Base-by-base conservation (phyloP, 1,139 yeast genomes). In the Saccharomyces hybrid region DNA sequence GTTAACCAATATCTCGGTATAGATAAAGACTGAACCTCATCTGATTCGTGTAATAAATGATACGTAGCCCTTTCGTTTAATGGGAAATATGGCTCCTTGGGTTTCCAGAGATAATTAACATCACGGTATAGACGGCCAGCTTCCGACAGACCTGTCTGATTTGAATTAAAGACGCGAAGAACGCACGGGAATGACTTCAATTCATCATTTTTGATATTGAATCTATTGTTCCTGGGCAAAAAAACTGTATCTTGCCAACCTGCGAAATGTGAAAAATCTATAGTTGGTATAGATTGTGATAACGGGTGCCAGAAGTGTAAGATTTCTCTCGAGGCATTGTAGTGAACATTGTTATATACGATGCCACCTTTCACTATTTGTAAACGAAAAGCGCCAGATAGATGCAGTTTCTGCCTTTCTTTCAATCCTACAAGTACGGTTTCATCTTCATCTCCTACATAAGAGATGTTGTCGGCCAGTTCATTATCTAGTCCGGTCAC, bases 301-400 rank as follows among this genome's bases (percentile, higher is more conserved):
- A 74, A 66, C 0, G 89, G 81, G 23, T 86, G 83, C 57, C 79
- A 67, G 11, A 83, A 70, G 1, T 65, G 61, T 32, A 73, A 64
- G 0, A 65, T 61, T 3, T 62, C 57, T 23, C 73, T 65, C 29
- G 73, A 68, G 1, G 83, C 71, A 57, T 76, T 76, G 60, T 78
- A 80, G 13, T 74, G 71, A 2, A 80, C 76, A 38, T 86, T 85
- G 50, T 85, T 73, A 8, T 83, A 64, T 0, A 75, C 65, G 1
- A 80, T 64, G 0, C 84, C 81, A 16, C 96, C 96, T 61, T 81
- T 73, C 52, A 79, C 74, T 0, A 88, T 73, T 6, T 72, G 71
- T 26, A 88, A 51, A 5, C 60, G 64, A 61, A 78, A 84, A 58
- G 80, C 83, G 0, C 96, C 96, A 48, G 77, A 75, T 1, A 87